These are phyloP conservation scores for Hypoxylon rubiginosum DNA, from an alignment of 2,329 filamentous ascomycete species.

Conservation along the genomic window DNA sequence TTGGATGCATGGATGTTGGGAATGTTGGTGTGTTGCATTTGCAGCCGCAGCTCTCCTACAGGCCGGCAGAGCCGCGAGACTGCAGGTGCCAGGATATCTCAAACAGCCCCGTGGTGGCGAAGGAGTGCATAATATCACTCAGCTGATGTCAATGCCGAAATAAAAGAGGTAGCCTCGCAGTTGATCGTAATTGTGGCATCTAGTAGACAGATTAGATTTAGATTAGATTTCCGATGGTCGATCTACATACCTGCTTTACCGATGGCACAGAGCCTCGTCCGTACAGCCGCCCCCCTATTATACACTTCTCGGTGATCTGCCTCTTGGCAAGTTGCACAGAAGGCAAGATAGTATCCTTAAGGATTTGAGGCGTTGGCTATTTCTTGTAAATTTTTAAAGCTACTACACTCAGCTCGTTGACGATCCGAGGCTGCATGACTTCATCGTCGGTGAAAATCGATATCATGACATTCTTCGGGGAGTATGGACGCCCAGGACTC, in stretches of 20 bases:
- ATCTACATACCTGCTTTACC: background rate
- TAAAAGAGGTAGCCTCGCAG: background rate
- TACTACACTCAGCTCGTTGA: background rate
- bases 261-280: background rate
- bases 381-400: background rate
- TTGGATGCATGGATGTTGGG: too few relatives aligned
- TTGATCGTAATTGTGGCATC: background rate
- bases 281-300: too few relatives aligned
- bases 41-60: background rate
- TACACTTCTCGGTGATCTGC: too few relatives aligned
- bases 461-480: background rate
- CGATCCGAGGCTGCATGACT: conserved; percentile 8
- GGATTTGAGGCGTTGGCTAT: background rate
- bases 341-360: background rate
- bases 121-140: background rate
- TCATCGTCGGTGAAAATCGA: background rate
- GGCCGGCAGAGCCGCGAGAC: background rate
- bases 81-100: background rate
- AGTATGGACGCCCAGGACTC: background rate
- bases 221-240: too few relatives aligned
- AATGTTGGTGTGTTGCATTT: background rate
- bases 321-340: too few relatives aligned
- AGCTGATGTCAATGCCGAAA: background rate
- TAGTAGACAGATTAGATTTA: too few relatives aligned
- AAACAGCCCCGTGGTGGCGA: background rate